These are phyloP conservation scores for Entophlyctis helioformis DNA, from an alignment of 192 early-diverging fungal genomes.

Conservation along the genomic window DNA sequence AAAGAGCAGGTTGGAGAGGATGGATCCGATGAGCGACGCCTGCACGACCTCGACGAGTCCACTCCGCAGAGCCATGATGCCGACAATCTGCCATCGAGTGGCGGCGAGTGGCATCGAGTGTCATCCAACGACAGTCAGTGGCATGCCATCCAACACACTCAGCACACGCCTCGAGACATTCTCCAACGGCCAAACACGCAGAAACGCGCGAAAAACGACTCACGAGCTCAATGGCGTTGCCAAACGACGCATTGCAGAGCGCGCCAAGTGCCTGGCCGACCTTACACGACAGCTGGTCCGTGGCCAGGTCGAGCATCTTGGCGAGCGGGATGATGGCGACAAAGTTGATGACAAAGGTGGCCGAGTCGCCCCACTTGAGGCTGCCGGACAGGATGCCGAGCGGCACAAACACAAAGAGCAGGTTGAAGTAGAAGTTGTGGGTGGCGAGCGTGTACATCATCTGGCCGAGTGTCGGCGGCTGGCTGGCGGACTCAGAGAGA, in stretches of 20 bases:
- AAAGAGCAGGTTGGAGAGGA: conserved; percentile 75
- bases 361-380: conserved; percentile 51
- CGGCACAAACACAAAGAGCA: conserved; percentile 65
- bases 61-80: conserved; percentile 66
- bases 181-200: too few species aligned
- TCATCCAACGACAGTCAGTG: too few species aligned
- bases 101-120: too few species aligned
- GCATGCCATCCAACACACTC: too few species aligned
- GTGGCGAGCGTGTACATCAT: too few species aligned
- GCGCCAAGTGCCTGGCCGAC: too few species aligned
- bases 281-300: conserved; percentile 70
- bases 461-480: too few species aligned
- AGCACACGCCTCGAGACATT: too few species aligned
- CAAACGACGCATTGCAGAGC: conserved; percentile 66
- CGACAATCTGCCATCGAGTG: conserved; percentile 66
- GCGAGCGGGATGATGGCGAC: conserved; percentile 81
- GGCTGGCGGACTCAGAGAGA: too few species aligned
- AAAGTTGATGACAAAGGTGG: conserved; percentile 74
- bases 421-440: conserved; percentile 28
- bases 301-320: conserved; percentile 75
- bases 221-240: conserved; percentile 63
- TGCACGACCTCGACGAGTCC: conserved; percentile 74
- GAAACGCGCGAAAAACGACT: too few species aligned
- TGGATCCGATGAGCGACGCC: conserved; percentile 75
- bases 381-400: conserved; percentile 57